Conservation (phyloP, 2,329 filamentous ascomycete species). For the Sarocladium brachiariae region DNA sequence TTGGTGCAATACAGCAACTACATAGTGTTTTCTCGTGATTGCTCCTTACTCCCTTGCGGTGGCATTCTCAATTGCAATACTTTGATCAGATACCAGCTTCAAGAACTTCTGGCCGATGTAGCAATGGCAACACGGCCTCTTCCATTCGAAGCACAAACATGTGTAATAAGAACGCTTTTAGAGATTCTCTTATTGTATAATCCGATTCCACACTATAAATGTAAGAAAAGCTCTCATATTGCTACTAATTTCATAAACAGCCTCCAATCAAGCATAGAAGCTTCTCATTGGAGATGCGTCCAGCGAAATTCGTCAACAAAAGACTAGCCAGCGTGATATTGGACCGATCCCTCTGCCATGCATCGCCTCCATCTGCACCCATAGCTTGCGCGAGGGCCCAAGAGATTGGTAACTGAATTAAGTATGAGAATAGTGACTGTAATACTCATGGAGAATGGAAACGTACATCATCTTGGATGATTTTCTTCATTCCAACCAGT, state of each 20-base stretch:
- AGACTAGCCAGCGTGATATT: slow-evolving; percentile 20
- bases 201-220: no score
- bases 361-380: slow-evolving; percentile 12
- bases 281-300: slow-evolving; percentile 19
- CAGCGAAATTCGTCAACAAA: slow-evolving; percentile 19
- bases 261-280: slow-evolving; percentile 19
- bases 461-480: slow-evolving; percentile 18
- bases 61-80: no score
- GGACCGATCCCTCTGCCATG: slow-evolving; percentile 18
- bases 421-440: not conserved
- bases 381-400: slow-evolving; percentile 22
- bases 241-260: slow-evolving; percentile 21
- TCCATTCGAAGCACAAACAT: no score
- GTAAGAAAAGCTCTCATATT: no score
- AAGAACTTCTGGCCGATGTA: no score
- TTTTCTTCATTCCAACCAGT: slow-evolving; percentile 14
- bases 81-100: no score
- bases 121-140: no score
- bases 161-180: no score
- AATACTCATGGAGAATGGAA: not conserved
- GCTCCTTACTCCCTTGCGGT: no score
- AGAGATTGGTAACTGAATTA: slow-evolving; percentile 13
- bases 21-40: no score
- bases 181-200: no score
- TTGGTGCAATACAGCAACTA: no score